Evolutionary conservation across 345 rosid genomes (phyloP).

Genomic region (Hibiscus trionum): DNA sequence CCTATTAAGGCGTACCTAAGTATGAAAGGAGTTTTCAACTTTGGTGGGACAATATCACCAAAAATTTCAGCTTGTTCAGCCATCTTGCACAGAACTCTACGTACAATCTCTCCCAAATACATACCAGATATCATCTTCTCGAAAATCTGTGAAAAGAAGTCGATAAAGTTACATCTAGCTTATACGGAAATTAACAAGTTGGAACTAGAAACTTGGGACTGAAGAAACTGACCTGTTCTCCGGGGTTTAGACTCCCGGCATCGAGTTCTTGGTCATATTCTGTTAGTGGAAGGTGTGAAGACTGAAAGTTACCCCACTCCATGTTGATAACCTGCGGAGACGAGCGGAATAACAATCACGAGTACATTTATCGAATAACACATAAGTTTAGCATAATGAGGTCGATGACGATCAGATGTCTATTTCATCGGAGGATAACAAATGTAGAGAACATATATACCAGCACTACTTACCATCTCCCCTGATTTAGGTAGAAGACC

Average conservation of each 20-base stretch:
- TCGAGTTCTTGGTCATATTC: constrained; percentile 58
- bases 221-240: constrained; percentile 53
- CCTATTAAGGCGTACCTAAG: constrained; percentile 34
- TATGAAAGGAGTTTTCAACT: constrained; percentile 53
- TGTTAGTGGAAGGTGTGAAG: constrained; percentile 62
- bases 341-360: not conserved
- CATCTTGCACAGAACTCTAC: constrained; percentile 50
- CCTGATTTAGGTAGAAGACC: constrained; percentile 76
- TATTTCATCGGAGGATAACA: not conserved
- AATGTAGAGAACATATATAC: not conserved
- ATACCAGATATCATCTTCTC: constrained; percentile 73
- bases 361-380: not conserved
- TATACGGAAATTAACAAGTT: not conserved
- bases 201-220: not conserved
- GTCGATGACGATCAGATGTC: not conserved
- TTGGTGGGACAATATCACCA: constrained; percentile 59
- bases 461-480: constrained; percentile 50
- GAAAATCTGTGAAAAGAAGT: constrained; percentile 44
- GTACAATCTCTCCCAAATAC: constrained; percentile 76
- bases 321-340: constrained; percentile 58
- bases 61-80: constrained; percentile 71
- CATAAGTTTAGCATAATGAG: not conserved
- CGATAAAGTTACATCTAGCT: constrained; percentile 3
- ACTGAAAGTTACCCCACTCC: constrained; percentile 77
- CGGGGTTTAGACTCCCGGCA: constrained; percentile 55